Base-by-base conservation (phyloP, 495 filamentous ascomycete species). In the Thermothielavioides terrestris region DNA sequence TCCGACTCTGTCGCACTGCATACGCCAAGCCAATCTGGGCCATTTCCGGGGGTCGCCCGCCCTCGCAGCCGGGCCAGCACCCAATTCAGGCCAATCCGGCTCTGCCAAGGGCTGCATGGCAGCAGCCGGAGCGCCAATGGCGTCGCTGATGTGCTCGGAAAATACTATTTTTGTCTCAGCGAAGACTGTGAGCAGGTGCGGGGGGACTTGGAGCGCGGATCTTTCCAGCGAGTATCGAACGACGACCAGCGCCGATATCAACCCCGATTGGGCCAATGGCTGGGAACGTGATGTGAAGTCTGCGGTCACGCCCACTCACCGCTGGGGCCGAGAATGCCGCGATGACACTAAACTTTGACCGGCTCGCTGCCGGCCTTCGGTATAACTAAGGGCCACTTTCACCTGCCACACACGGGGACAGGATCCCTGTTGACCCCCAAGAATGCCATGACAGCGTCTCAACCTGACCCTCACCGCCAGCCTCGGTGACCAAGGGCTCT, bases 1-100 rank as follows among this genome's bases (percentile, higher is more conserved):
- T 38, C 32, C 17, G 15, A 21, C 30, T 31, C 40, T 5, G 23
- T 31, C 11, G 21, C 50, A 52, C 42, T 51, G 50, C 42, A 46
- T 44, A 21, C 28, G 50, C 50, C 50, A 46, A 52, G 50, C 31
- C 42, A 46, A 52, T 44, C 23, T 31, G 34, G 35, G 23, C n/a
- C 18, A 25, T n/a, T 12, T 52, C 15, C 17, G 42, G n/a, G 11
- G 35, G 18, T 39, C 23, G 17, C 14, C 28, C 6, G 2, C 34
- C 42, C 46, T 41, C 20, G 22, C 7, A 23, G n/a, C n/a, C 30
- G 28, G 47, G 12, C 38, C 30, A 42, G 11, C 35, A 15, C 18
- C 35, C 49, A 22, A 17, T 30, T 28, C 31, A 44, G 25, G 32
- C 23, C 49, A 52, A 38, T 28, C 21, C 15, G 23, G 9, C 37